These are phyloP conservation scores for Thuidium tamariscinum DNA, from an alignment of 225 moss, liverwort and hornwort species.

Conservation along the genomic window DNA sequence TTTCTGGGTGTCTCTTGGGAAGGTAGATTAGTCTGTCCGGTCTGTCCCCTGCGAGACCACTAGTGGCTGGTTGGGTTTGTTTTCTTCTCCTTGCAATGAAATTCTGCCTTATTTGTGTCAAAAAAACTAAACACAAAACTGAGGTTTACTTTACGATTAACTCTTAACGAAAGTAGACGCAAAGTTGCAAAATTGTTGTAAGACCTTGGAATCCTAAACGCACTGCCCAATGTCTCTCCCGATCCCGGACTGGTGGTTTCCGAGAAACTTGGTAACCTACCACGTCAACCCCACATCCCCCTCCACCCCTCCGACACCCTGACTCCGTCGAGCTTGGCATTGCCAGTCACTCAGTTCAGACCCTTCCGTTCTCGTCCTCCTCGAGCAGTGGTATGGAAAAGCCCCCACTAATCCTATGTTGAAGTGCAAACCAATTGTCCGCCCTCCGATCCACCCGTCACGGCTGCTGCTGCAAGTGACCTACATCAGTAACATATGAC, in stretches of 20 bases:
- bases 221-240: neutral
- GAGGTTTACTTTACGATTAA: no score
- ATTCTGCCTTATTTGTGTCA: no score
- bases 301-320: neutral
- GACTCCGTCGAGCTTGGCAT: neutral
- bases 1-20: no score
- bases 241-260: neutral
- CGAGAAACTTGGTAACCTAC: slow-evolving; percentile 9
- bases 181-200: no score
- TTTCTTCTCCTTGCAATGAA: no score
- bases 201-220: neutral
- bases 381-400: slow-evolving; percentile 1
- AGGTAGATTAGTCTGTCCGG: no score
- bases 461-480: neutral
- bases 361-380: neutral
- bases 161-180: no score
- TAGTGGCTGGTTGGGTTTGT: no score
- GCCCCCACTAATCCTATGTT: neutral
- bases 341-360: neutral
- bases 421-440: neutral
- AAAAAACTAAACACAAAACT: no score
- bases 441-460: no score
- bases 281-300: neutral
- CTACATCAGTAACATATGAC: neutral
- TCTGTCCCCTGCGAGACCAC: no score